These are phyloP conservation scores for Clarireedia monteithiana DNA, from an alignment of 2,329 filamentous ascomycete genomes.

Conservation along the genomic window DNA sequence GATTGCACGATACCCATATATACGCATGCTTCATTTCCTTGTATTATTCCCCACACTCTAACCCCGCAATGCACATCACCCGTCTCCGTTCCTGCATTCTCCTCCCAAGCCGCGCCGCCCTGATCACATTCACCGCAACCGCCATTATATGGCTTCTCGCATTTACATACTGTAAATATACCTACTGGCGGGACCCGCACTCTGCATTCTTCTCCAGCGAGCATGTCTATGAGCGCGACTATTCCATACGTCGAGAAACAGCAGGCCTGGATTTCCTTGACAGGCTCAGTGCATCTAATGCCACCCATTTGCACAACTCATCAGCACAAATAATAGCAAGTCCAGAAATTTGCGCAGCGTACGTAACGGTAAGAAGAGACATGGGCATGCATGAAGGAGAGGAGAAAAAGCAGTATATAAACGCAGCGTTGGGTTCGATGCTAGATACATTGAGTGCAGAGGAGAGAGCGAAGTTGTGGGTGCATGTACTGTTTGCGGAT, in stretches of 20 bases:
- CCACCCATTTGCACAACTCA: not conserved
- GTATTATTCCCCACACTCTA: too few relatives aligned
- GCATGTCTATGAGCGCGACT: constrained; percentile 15
- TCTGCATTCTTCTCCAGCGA: constrained; percentile 15
- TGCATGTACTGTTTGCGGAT: not conserved
- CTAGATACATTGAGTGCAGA: constrained; percentile 17
- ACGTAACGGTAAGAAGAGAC: constrained; percentile 12
- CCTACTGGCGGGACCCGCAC: constrained; percentile 18
- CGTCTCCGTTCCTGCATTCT: not conserved
- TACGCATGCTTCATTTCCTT: too few relatives aligned
- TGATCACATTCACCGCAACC: not conserved
- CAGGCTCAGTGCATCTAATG: not conserved
- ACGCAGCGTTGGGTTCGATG: constrained; percentile 16
- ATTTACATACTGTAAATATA: constrained; percentile 5
- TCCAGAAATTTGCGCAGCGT: constrained; percentile 12
- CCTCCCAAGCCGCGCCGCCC: not conserved
- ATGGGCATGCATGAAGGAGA: constrained; percentile 5
- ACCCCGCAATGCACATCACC: not conserved
- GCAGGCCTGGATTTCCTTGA: constrained; percentile 11
- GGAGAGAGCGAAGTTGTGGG: constrained; percentile 14
- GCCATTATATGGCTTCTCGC: constrained; percentile 4
- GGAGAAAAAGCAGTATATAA: constrained; percentile 15
- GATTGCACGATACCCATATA: too few relatives aligned
- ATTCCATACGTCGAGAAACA: constrained; percentile 11
- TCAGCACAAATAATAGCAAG: not conserved